phyloP scores from a whole-genome alignment of 1,139 yeast species.

The Suhomyces choctaworum region DNA sequence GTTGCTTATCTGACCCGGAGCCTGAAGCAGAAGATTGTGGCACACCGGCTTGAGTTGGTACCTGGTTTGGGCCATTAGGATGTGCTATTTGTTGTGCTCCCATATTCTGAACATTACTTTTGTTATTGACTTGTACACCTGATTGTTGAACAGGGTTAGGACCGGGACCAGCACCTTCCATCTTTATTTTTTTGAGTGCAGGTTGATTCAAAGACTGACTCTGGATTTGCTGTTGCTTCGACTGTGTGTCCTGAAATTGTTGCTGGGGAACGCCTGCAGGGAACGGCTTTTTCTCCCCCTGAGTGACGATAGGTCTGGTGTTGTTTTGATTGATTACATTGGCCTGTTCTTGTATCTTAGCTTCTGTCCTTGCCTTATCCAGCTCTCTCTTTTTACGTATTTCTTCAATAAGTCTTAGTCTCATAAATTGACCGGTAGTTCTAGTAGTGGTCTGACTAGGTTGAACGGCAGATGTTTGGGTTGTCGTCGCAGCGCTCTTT shows the following conservation, averaged over 20 bases:
- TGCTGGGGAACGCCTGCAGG: slow-evolving; percentile 1
- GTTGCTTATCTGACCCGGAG: slow-evolving; percentile 16
- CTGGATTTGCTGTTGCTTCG: slow-evolving; percentile 3
- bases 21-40: slow-evolving; percentile 6
- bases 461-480: slow-evolving; percentile 18
- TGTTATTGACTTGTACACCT: slow-evolving; percentile 5
- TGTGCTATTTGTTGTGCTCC: slow-evolving; percentile 10
- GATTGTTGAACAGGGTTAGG: slow-evolving; percentile 1
- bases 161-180: slow-evolving; percentile 3
- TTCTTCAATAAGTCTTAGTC: slow-evolving; percentile 49
- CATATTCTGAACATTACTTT: slow-evolving; percentile 4
- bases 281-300: slow-evolving; percentile 13
- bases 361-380: slow-evolving; percentile 46
- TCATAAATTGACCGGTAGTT: slow-evolving; percentile 49
- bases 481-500: slow-evolving; percentile 17
- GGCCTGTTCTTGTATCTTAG: slow-evolving; percentile 34
- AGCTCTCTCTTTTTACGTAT: slow-evolving; percentile 47
- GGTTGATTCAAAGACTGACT: slow-evolving; percentile 6
- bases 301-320: slow-evolving; percentile 19
- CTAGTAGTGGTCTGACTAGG: slow-evolving; percentile 21
- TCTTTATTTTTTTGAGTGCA: slow-evolving; percentile 8
- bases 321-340: slow-evolving; percentile 20
- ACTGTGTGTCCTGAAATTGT: slow-evolving; percentile 1
- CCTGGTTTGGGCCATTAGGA: slow-evolving; percentile 8
- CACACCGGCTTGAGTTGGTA: not conserved